A percentile compares a stretch with the other conserved stretches of the same genome.
These are phyloP conservation scores for Trichosporon faecale DNA, from an alignment of 1,284 basidiomycete genomes.

Conservation along the genomic window DNA sequence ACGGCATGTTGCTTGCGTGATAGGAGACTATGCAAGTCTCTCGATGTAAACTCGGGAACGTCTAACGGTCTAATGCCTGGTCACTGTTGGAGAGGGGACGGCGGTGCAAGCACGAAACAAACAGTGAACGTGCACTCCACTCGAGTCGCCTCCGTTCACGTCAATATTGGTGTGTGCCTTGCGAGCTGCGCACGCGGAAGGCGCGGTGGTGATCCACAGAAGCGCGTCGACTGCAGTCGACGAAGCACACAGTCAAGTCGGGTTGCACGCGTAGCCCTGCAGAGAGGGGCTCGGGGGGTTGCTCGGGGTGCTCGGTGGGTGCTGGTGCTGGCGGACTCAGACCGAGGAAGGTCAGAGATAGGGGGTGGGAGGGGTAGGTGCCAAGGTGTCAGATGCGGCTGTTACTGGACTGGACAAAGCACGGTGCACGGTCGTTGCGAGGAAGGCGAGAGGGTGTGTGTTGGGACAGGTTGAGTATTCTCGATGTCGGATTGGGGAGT, in stretches of 20 bases:
- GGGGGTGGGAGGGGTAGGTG: background rate
- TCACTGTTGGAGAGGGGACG: background rate
- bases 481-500: background rate
- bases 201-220: background rate
- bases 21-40: background rate
- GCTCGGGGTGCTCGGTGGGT: background rate
- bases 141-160: background rate
- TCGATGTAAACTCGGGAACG: too few species aligned
- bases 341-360: background rate
- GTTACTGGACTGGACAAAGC: background rate
- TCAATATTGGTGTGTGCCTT: slow-evolving; percentile 2
- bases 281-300: background rate
- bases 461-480: background rate
- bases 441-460: background rate
- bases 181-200: background rate
- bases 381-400: background rate
- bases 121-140: background rate
- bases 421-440: background rate
- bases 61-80: too few species aligned
- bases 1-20: background rate
- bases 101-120: background rate
- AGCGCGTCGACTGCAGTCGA: background rate
- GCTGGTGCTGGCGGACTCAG: background rate
- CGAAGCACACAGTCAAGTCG: background rate
- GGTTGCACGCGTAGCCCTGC: background rate